Evolutionary conservation across 495 filamentous ascomycete species (phyloP), one percentile per base, ranked within the genome.

Genomic region (Aspergillus sclerotiicarbonarius): DNA sequence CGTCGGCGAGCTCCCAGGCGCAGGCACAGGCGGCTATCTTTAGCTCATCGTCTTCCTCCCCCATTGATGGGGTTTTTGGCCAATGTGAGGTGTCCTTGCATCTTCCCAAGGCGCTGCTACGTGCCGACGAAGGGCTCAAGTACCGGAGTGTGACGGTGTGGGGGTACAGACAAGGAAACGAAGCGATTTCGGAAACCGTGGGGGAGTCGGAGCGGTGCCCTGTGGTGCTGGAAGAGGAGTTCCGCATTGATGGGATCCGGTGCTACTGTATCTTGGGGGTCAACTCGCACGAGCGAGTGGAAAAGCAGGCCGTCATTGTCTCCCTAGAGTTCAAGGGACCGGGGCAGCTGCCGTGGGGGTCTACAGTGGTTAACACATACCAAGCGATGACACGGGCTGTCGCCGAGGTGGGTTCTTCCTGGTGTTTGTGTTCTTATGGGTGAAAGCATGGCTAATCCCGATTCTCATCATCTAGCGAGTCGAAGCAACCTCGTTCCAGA

Each of bases 261-360:
- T 78, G 76, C 60, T 66, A 77, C 50, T 76, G 74, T 51, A 79
- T 85, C 48, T 72, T 85, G 53, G 82, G 82, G 0, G 78, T 85
- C 6, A 84, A 85, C 47, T 73, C 78, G 13, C 83, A 83, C 58
- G 82, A 85, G 67, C 63, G 82, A 16, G 63, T 82, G 31, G 81
- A 84, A 67, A 83, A 82, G 60, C 82, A 85, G 61, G 72, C 72
- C 50, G 81, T 85, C 4, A 72, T 78, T 57, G 69, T 84, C 31
- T 79, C 77, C 13, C 60, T 83, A 56, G 71, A 66, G 37, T 77
- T 83, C 56, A 70, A 64, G 69, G 80, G 74, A 8, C 64, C 63
- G 39, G 75, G 72, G 4, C 71, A 76, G 60, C 46, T 71, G 51
- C 63, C 67, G 31, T 77, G 75, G 75, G 73, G 69, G 12, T 74